These are phyloP conservation scores for Cladosporium halotolerans DNA, from an alignment of 2,329 filamentous ascomycete genomes.

Conservation along the genomic window DNA sequence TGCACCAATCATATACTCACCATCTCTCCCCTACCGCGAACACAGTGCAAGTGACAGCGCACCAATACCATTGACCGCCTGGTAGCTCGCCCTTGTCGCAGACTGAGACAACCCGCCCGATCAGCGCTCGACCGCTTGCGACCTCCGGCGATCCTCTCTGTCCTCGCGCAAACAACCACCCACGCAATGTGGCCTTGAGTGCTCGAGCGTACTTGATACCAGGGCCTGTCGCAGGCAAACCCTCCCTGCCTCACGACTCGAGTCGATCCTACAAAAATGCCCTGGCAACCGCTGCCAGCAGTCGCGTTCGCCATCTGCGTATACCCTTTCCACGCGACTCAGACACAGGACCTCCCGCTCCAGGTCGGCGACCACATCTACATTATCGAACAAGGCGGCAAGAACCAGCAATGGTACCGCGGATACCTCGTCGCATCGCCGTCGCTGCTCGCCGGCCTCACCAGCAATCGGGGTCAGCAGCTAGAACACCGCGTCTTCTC, in stretches of 20 bases:
- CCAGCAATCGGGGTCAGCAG: constrained; percentile 83
- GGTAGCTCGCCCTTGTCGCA: neutral
- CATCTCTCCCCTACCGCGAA: neutral
- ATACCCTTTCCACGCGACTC: constrained; percentile 83
- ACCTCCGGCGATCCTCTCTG: neutral
- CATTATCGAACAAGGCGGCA: constrained; percentile 90
- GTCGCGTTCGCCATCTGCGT: constrained; percentile 97
- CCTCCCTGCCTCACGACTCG: neutral
- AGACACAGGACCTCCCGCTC: constrained; percentile 84
- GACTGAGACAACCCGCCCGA: neutral
- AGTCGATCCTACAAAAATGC: constrained; percentile 50
- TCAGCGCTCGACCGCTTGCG: neutral
- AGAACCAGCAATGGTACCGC: constrained; percentile 82
- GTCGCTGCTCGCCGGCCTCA: constrained; percentile 84
- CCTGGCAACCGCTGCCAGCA: constrained; percentile 92
- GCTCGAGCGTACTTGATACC: neutral
- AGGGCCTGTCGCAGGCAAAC: neutral
- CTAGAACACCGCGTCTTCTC: constrained; percentile 95
- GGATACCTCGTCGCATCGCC: constrained; percentile 94
- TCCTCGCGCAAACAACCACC: neutral
- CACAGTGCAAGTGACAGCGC: neutral
- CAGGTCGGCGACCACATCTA: constrained; percentile 98
- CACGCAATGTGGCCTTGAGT: constrained; percentile 3
- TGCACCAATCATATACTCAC: neutral
- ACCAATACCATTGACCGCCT: constrained; percentile 3